These are phyloP conservation scores for Chlamydomonas eustigma DNA, from an alignment of 139 green algal genomes.

Conservation along the genomic window DNA sequence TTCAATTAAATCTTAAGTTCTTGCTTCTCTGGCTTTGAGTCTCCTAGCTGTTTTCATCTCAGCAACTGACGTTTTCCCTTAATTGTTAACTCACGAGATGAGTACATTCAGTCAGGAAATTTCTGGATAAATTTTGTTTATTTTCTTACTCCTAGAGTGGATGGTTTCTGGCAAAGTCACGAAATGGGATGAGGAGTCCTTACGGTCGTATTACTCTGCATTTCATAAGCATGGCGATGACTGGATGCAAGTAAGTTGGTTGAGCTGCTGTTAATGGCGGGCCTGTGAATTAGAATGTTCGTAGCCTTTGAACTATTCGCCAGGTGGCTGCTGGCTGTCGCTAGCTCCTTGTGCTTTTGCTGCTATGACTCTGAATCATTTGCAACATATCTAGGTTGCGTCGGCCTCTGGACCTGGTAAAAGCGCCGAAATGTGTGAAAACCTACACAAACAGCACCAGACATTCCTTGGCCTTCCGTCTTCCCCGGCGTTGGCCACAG, in stretches of 20 bases:
- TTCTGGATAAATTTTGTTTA: too few species aligned
- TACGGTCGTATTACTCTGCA: not conserved
- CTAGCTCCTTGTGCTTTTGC: not conserved
- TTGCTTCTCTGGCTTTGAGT: too few species aligned
- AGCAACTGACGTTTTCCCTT: too few species aligned
- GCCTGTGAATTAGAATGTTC: not conserved
- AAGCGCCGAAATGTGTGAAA: constrained; percentile 12
- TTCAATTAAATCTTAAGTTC: too few species aligned
- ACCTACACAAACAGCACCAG: constrained; percentile 19
- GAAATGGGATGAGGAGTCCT: not conserved
- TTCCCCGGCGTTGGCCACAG: constrained; percentile 10
- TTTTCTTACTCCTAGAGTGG: too few species aligned
- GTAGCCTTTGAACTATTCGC: not conserved
- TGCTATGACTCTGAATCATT: not conserved
- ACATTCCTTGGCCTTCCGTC: constrained; percentile 18
- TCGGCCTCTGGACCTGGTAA: not conserved
- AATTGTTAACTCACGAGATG: too few species aligned
- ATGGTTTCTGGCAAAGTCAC: constrained; percentile 5
- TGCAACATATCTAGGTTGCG: not conserved
- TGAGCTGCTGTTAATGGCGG: not conserved
- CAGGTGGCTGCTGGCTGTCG: too few species aligned
- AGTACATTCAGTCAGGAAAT: too few species aligned
- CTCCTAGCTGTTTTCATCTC: too few species aligned
- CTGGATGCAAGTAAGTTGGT: not conserved
- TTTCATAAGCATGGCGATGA: constrained; percentile 7